Conservation (phyloP, 179 eudicot genomes). For the Silene noctiflora region DNA sequence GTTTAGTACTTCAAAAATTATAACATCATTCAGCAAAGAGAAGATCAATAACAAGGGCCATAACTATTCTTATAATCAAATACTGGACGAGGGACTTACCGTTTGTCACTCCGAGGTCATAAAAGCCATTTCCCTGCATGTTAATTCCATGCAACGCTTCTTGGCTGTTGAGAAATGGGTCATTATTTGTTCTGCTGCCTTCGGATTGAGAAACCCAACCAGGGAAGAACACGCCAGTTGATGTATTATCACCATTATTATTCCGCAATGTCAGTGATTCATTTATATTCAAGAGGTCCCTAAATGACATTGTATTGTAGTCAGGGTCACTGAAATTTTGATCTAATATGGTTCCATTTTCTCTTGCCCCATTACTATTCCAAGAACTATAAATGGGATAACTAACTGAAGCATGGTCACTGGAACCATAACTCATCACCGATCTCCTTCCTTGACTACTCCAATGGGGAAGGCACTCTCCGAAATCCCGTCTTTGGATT, state of each 20-base stretch:
- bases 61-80: background rate
- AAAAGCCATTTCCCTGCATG: constrained; percentile 19
- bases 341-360: background rate
- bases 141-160: background rate
- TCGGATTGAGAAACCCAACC: constrained; percentile 21
- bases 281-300: constrained; percentile 29
- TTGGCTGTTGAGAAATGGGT: constrained; percentile 8
- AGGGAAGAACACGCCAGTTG: constrained; percentile 1
- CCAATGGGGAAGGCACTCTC: constrained; percentile 27
- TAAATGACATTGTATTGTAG: constrained; percentile 21
- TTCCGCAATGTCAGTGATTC: constrained; percentile 11
- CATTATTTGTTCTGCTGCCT: background rate
- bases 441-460: constrained; percentile 28
- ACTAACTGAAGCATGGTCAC: background rate
- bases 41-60: background rate
- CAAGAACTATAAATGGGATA: constrained; percentile 21
- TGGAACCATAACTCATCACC: constrained; percentile 11
- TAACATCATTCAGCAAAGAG: background rate
- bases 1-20: too few relatives aligned
- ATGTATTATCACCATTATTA: constrained; percentile 10
- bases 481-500: constrained; percentile 21
- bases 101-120: constrained; percentile 21
- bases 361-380: constrained; percentile 17
- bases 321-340: constrained; percentile 7
- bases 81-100: constrained; percentile 17